These are phyloP conservation scores for Claviceps humidiphila DNA, from an alignment of 2,329 filamentous ascomycete species.

Conservation along the genomic window DNA sequence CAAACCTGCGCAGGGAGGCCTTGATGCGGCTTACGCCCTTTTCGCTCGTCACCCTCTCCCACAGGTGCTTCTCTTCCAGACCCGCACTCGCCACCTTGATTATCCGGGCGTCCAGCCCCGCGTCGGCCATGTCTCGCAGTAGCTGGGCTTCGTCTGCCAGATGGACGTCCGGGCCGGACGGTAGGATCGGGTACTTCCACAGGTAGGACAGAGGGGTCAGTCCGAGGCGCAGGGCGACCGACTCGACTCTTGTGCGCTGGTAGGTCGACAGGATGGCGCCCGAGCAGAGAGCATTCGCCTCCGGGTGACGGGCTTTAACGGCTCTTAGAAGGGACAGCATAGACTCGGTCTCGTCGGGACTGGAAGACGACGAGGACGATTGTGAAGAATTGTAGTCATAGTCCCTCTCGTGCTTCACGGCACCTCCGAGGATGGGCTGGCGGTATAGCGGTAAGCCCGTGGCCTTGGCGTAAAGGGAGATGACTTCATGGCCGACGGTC, in stretches of 20 bases:
- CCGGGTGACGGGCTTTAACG: constrained; percentile 57
- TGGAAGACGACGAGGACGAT: constrained; percentile 10
- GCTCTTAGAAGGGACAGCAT: constrained; percentile 60
- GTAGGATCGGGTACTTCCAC: constrained; percentile 78
- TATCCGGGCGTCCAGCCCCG: constrained; percentile 75
- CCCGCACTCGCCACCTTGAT: constrained; percentile 92
- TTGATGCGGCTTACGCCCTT: constrained; percentile 33
- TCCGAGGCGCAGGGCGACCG: constrained; percentile 71
- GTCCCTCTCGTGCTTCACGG: constrained; percentile 57
- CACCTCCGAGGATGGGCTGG: constrained; percentile 57
- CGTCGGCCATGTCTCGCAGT: constrained; percentile 66
- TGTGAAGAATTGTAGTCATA: constrained; percentile 34
- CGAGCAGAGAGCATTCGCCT: constrained; percentile 74
- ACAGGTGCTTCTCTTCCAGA: constrained; percentile 66
- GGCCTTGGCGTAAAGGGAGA: constrained; percentile 71
- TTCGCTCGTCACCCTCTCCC: constrained; percentile 59
- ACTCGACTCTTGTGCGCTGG: constrained; percentile 91
- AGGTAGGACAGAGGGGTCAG: constrained; percentile 74
- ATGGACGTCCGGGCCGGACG: constrained; percentile 31
- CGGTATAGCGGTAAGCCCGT: constrained; percentile 77
- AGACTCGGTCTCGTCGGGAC: constrained; percentile 77
- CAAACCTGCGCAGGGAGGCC: constrained; percentile 52
- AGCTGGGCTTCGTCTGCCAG: constrained; percentile 39
- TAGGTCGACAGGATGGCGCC: constrained; percentile 93
- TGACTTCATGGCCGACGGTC: constrained; percentile 78